Evolutionary conservation across 495 filamentous ascomycete genomes (phyloP).

Genomic region (Aspergillus saccharolyticus): DNA sequence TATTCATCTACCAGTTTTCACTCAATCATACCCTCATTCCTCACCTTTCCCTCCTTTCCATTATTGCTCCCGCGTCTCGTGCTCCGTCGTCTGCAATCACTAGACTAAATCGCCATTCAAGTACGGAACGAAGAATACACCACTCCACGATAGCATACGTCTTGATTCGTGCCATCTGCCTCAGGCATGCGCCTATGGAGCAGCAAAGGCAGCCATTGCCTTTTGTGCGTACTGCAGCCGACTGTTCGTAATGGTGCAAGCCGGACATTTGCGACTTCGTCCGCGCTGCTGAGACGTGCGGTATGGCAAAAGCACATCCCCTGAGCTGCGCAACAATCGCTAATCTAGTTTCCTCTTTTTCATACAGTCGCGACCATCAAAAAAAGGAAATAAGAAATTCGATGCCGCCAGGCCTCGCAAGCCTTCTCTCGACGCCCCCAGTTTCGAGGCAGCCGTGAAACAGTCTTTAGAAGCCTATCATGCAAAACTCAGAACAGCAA

Average conservation of each 20-base stretch:
- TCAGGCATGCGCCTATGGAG: slow-evolving; percentile 12
- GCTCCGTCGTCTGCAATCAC: too few relatives aligned
- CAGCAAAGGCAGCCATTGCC: slow-evolving; percentile 30
- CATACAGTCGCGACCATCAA: too few relatives aligned
- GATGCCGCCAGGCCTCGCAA: too few relatives aligned
- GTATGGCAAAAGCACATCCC: slow-evolving; percentile 1
- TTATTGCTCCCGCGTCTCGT: background rate
- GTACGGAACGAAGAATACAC: background rate
- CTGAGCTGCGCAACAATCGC: too few relatives aligned
- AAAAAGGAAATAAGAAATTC: too few relatives aligned
- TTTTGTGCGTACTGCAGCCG: slow-evolving; percentile 31
- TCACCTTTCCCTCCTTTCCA: too few relatives aligned
- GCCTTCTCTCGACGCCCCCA: background rate
- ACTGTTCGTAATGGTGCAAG: slow-evolving; percentile 18
- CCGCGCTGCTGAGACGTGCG: slow-evolving; percentile 22
- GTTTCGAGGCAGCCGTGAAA: background rate
- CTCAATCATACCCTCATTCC: too few relatives aligned
- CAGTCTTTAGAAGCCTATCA: slow-evolving; percentile 1
- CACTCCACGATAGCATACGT: background rate
- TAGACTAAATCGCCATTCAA: background rate
- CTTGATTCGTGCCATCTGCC: background rate
- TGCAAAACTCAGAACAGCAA: slow-evolving; percentile 5
- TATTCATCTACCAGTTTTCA: background rate
- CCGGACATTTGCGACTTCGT: slow-evolving; percentile 33
- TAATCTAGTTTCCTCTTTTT: too few relatives aligned